These are phyloP conservation scores for Candida krabiensis DNA, from an alignment of 805 yeast genomes.

Conservation along the genomic window DNA sequence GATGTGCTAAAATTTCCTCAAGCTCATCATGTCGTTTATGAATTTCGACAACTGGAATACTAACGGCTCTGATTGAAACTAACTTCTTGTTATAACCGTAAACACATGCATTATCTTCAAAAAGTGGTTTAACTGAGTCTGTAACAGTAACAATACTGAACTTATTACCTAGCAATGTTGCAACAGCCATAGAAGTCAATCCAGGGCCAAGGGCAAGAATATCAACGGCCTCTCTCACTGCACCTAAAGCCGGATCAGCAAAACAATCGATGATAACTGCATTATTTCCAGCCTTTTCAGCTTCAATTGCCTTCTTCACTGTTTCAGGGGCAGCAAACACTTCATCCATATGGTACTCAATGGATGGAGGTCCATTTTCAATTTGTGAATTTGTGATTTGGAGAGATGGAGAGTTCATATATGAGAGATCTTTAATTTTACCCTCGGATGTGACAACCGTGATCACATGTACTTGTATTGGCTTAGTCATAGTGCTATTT, in stretches of 20 bases:
- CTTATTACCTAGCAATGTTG: not conserved
- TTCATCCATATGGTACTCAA: not conserved
- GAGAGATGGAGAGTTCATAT: not conserved
- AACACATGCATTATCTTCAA: not conserved
- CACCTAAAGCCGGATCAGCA: not conserved
- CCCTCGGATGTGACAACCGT: not conserved
- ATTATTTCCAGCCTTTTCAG: not conserved
- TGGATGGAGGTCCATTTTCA: not conserved
- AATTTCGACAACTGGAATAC: not conserved
- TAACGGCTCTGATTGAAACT: not conserved
- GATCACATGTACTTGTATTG: not conserved
- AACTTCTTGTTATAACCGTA: not conserved
- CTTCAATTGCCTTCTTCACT: not conserved
- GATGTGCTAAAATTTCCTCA: not conserved
- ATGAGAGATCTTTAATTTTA: not conserved
- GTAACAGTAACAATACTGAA: not conserved
- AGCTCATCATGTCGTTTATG: not conserved
- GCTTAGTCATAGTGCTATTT: not conserved
- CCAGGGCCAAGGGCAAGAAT: not conserved
- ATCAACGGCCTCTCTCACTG: not conserved
- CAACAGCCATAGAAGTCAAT: not conserved
- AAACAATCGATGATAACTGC: not conserved
- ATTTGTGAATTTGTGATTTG: not conserved
- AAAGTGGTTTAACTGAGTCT: not conserved
- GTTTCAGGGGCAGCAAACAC: not conserved